Evolutionary conservation across 2,329 filamentous ascomycete genomes (phyloP).

Genomic region (Sporothrix dimorphospora): DNA sequence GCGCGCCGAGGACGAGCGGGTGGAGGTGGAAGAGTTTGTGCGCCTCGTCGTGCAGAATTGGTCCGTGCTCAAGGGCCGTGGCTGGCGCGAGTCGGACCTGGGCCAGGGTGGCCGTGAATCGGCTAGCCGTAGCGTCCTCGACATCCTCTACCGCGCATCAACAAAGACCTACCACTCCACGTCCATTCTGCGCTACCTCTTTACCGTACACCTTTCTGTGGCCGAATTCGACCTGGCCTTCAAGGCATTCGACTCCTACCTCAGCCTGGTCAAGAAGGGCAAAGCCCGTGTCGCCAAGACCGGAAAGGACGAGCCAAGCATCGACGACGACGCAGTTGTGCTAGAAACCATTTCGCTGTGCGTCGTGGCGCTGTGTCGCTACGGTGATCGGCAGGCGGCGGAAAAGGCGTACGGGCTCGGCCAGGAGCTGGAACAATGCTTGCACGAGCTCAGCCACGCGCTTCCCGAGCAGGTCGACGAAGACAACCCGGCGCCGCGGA

Average conservation of each 20-base stretch:
- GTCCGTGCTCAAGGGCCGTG: conserved; percentile 75
- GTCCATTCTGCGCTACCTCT: conserved; percentile 80
- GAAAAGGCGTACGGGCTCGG: conserved; percentile 78
- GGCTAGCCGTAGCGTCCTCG: conserved; percentile 75
- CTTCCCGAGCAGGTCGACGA: conserved; percentile 41
- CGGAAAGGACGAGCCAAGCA: conserved; percentile 67
- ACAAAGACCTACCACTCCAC: conserved; percentile 97
- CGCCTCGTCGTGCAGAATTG: conserved; percentile 82
- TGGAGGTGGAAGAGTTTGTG: conserved; percentile 81
- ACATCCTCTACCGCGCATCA: conserved; percentile 86
- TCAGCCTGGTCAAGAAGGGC: conserved; percentile 82
- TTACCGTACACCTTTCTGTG: conserved; percentile 81
- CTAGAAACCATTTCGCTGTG: conserved; percentile 79
- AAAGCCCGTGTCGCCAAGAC: conserved; percentile 83
- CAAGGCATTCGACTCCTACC: conserved; percentile 88
- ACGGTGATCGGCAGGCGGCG: conserved; percentile 72
- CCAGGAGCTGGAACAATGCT: conserved; percentile 72
- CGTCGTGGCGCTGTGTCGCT: conserved; percentile 78
- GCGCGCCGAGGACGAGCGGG: conserved; percentile 75
- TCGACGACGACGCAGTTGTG: conserved; percentile 79
- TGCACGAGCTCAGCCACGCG: conserved; percentile 58
- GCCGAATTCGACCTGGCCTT: conserved; percentile 92
- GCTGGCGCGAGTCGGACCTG: conserved; percentile 80
- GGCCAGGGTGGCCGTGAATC: conserved; percentile 78
- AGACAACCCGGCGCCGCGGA: neutral